A percentile compares a stretch with the other conserved stretches of the same genome.
These are phyloP conservation scores for Pseudogymnoascus sp. DNA, from an alignment of 2,329 filamentous ascomycete genomes.

Conservation along the genomic window DNA sequence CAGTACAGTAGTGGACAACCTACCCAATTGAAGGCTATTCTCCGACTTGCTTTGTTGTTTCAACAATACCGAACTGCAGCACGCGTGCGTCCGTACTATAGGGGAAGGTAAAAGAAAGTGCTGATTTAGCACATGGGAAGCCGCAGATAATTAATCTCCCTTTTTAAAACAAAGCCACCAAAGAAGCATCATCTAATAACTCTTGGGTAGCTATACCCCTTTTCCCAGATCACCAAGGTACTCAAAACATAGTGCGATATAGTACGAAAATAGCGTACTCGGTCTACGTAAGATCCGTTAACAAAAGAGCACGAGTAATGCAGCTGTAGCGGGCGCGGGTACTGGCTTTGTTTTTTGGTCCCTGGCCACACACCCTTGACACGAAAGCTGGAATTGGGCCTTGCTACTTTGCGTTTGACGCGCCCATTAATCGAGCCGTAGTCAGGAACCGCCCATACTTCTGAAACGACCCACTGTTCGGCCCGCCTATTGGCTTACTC, in stretches of 20 bases:
- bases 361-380: background rate
- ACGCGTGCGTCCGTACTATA: background rate
- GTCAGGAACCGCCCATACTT: background rate
- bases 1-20: background rate
- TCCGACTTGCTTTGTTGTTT: background rate
- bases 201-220: background rate
- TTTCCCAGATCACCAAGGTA: background rate
- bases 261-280: background rate
- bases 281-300: too few relatives aligned
- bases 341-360: background rate
- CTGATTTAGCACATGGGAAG: background rate
- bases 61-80: background rate
- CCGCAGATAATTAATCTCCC: background rate
- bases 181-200: background rate
- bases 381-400: background rate
- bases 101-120: background rate
- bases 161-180: background rate
- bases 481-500: slow-evolving; percentile 1
- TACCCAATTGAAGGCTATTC: background rate
- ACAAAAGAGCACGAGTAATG: background rate
- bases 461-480: background rate
- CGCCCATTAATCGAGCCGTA: background rate
- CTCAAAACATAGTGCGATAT: background rate
- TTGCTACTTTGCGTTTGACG: background rate
- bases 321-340: background rate